Conservation (phyloP, 495 filamentous ascomycete species). For the Hyphodiscus hymeniophilus region DNA sequence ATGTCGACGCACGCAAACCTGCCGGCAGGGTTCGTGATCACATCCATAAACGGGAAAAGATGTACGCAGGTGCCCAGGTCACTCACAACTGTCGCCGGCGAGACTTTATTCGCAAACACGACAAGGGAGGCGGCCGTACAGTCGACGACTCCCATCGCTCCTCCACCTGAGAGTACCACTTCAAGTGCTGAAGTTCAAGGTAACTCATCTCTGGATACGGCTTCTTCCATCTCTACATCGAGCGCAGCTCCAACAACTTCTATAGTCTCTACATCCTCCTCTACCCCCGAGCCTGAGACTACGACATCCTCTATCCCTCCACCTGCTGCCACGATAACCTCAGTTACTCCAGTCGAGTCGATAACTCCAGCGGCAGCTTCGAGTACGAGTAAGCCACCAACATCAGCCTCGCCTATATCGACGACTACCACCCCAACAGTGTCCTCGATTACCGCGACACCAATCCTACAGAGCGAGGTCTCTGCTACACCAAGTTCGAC, state of each 20-base stretch:
- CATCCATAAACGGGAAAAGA: constrained; percentile 34
- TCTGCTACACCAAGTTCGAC: constrained; percentile 6
- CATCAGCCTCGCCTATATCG: constrained; percentile 4
- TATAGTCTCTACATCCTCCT: background rate
- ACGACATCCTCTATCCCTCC: background rate
- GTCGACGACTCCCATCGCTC: constrained; percentile 1
- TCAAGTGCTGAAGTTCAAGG: constrained; percentile 5
- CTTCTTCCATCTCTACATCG: constrained; percentile 11
- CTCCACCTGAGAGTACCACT: constrained; percentile 1
- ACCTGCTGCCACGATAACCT: constrained; percentile 12
- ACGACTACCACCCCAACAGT: constrained; percentile 15
- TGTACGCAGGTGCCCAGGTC: constrained; percentile 40
- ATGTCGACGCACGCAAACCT: constrained; percentile 27
- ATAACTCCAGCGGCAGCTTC: constrained; percentile 1
- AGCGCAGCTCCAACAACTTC: constrained; percentile 15
- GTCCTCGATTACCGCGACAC: constrained; percentile 6
- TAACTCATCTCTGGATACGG: background rate
- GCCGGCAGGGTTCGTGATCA: constrained; percentile 33
- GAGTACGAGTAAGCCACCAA: background rate
- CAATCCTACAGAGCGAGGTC: constrained; percentile 19
- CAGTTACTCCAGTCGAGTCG: constrained; percentile 12
- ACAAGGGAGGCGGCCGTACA: constrained; percentile 5
- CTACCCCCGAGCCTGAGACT: background rate
- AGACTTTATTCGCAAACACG: constrained; percentile 13
- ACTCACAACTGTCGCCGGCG: constrained; percentile 13